Percentiles rank a stretch among this genome's conserved stretches.
Conservation (phyloP, 1,284 basidiomycete genomes). For the Tilletia indica region DNA sequence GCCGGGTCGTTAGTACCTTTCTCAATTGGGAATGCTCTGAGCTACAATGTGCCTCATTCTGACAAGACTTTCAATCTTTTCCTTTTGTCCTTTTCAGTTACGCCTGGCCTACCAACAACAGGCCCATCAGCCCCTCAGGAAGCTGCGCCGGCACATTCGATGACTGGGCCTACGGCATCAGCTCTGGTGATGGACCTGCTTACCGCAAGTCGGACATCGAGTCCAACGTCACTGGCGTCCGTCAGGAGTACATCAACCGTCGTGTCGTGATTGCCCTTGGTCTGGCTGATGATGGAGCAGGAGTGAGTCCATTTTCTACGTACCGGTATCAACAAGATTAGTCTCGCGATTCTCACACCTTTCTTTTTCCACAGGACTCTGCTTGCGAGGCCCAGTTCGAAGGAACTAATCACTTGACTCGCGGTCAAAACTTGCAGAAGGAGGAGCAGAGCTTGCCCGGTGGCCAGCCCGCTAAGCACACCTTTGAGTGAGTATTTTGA, state of each 20-base stretch:
- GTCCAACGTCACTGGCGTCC: slow-evolving; percentile 12
- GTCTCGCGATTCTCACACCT: not conserved
- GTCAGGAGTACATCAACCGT: slow-evolving; percentile 10
- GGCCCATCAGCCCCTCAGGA: slow-evolving; percentile 19
- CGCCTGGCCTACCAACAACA: slow-evolving; percentile 23
- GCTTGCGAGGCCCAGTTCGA: slow-evolving; percentile 43
- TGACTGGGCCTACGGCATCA: slow-evolving; percentile 27
- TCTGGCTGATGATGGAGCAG: slow-evolving; percentile 16
- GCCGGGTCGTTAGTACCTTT: slow-evolving; percentile 24
- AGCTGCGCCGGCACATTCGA: slow-evolving; percentile 17
- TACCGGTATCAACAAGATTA: too few species aligned
- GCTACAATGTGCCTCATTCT: too few species aligned
- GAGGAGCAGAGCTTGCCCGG: slow-evolving; percentile 28
- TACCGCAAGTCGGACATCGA: slow-evolving; percentile 20
- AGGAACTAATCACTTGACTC: slow-evolving; percentile 37
- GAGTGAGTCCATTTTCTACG: not conserved
- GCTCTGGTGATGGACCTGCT: slow-evolving; percentile 17
- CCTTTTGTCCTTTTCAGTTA: slow-evolving; percentile 15
- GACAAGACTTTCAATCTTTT: not conserved
- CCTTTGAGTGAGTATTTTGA: slow-evolving; percentile 16
- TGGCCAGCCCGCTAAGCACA: slow-evolving; percentile 32
- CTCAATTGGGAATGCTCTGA: too few species aligned
- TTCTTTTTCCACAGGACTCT: not conserved
- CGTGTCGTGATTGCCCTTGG: slow-evolving; percentile 18
- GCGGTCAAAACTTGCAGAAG: slow-evolving; percentile 41